A percentile compares a stretch with the other conserved stretches of the same genome.
These are phyloP conservation scores for Auricularia cornea DNA, from an alignment of 768 basidiomycete species.

Conservation along the genomic window DNA sequence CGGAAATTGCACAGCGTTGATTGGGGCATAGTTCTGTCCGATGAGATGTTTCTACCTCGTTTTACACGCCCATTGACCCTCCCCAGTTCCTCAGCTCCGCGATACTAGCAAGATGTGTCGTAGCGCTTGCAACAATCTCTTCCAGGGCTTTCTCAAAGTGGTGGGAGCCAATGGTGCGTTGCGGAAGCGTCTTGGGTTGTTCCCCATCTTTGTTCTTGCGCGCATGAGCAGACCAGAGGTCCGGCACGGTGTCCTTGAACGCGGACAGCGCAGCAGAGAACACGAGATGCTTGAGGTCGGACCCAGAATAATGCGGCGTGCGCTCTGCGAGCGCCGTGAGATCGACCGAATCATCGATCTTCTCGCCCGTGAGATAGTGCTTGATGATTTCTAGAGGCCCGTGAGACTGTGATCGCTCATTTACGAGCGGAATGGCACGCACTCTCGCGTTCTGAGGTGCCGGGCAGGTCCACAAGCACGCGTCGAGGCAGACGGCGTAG, in stretches of 20 bases:
- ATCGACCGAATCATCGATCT: not conserved
- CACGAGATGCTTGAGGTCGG: constrained; percentile 1
- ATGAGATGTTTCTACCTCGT: no score
- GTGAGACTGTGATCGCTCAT: not conserved
- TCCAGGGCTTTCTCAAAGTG: not conserved
- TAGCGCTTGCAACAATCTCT: not conserved
- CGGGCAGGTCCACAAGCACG: constrained; percentile 27
- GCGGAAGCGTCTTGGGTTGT: not conserved
- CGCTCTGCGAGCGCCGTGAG: not conserved
- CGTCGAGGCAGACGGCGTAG: constrained; percentile 25
- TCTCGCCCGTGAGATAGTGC: not conserved
- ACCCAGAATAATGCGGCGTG: not conserved
- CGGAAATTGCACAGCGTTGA: no score
- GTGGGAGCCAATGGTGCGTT: not conserved
- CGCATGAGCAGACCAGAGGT: not conserved
- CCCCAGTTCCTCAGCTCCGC: not conserved
- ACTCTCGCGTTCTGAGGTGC: constrained; percentile 21
- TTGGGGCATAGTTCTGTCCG: no score
- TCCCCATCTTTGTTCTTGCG: no score
- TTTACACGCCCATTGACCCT: not conserved
- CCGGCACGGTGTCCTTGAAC: not conserved
- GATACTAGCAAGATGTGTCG: not conserved
- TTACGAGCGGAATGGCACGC: constrained; percentile 2
- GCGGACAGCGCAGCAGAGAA: not conserved
- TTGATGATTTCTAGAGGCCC: not conserved